These are phyloP conservation scores for Kazachstania sp. DNA, from an alignment of 1,139 yeast species.

Conservation along the genomic window DNA sequence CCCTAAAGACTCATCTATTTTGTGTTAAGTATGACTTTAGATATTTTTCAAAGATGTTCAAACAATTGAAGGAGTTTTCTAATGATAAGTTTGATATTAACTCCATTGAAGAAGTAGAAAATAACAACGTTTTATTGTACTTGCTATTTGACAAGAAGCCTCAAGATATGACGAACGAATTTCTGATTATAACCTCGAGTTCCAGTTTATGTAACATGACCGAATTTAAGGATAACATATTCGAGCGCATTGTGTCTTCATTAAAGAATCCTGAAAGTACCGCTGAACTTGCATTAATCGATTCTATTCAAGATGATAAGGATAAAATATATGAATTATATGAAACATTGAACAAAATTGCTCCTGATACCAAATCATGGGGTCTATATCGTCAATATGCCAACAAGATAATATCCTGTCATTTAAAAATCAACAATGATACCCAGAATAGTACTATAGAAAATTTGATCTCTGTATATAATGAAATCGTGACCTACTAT, in stretches of 20 bases:
- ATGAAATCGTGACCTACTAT: not conserved
- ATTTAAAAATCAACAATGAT: not conserved
- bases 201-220: not conserved
- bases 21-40: constrained; percentile 12
- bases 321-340: not conserved
- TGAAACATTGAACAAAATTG: not conserved
- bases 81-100: not conserved
- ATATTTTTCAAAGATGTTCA: constrained; percentile 13
- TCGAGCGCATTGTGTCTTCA: not conserved
- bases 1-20: constrained; percentile 27
- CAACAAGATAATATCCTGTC: not conserved
- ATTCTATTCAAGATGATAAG: not conserved
- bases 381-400: not conserved
- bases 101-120: not conserved
- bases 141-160: not conserved
- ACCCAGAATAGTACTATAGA: not conserved
- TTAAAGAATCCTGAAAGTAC: not conserved
- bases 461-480: not conserved
- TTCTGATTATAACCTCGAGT: not conserved
- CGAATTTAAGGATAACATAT: not conserved
- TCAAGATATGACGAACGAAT: not conserved
- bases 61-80: constrained; percentile 16
- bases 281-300: not conserved
- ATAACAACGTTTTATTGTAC: not conserved
- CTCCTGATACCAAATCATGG: too few species aligned